These are phyloP conservation scores for Leishmania lainsoni DNA, from an alignment of 208 protist genomes.

Conservation along the genomic window DNA sequence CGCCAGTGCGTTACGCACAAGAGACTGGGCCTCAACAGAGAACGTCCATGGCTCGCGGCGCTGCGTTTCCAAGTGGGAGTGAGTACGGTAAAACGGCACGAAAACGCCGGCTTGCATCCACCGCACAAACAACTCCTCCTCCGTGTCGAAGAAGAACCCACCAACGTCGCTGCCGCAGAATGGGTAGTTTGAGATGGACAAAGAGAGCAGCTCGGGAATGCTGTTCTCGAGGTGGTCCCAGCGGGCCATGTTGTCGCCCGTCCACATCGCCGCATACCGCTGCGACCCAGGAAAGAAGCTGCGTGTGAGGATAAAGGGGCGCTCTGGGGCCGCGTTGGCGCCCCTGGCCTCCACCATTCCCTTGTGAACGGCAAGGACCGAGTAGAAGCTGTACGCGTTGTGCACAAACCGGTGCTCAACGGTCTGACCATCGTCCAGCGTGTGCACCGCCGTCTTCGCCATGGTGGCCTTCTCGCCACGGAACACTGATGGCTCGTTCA, in stretches of 20 bases:
- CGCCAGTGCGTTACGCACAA: conserved; percentile 76
- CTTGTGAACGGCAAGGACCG: conserved; percentile 86
- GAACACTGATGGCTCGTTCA: conserved; percentile 99
- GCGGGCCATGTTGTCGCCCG: conserved; percentile 97
- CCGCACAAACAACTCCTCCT: conserved; percentile 95
- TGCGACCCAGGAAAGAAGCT: conserved; percentile 98
- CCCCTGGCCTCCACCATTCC: conserved; percentile 81
- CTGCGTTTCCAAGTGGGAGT: conserved; percentile 96
- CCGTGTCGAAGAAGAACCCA: conserved; percentile 98
- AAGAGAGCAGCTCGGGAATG: conserved; percentile 95
- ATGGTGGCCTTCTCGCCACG: conserved; percentile 95
- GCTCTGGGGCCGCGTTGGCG: conserved; percentile 35
- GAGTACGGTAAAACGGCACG: conserved; percentile 98
- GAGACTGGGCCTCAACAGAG: conserved; percentile 52
- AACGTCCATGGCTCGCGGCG: conserved; percentile 99
- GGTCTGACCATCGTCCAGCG: conserved; percentile 47
- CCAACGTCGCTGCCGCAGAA: conserved; percentile 98
- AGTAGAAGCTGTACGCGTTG: conserved; percentile 97
- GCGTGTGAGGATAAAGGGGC: conserved; percentile 98
- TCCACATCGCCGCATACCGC: conserved; percentile 97
- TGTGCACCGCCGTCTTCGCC: conserved; percentile 91
- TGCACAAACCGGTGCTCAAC: conserved; percentile 97
- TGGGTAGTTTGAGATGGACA: conserved; percentile 95
- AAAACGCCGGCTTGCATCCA: conserved; percentile 98
- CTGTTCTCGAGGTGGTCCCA: conserved; percentile 96